A percentile compares a stretch with the other conserved stretches of the same genome.
phyloP scores from a whole-genome alignment of 345 rosid genomes.

The Ceriops decandra region DNA sequence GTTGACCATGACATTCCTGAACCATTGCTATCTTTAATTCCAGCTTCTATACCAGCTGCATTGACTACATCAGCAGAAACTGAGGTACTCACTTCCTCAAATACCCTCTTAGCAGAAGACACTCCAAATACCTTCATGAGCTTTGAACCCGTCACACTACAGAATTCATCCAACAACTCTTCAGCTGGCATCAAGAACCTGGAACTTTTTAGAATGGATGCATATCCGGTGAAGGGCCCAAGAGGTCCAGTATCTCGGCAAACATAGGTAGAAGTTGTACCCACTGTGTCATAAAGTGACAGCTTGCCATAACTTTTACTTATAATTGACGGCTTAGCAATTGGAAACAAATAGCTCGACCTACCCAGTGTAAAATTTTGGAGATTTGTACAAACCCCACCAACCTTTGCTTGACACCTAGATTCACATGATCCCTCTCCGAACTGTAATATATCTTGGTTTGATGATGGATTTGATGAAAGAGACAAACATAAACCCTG shows the following conservation, averaged over 20 bases:
- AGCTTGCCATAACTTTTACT: constrained; percentile 32
- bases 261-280: constrained; percentile 21
- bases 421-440: constrained; percentile 21
- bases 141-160: constrained; percentile 17
- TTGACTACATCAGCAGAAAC: constrained; percentile 12
- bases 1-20: constrained; percentile 20
- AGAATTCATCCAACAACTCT: constrained; percentile 46
- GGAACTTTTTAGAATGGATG: constrained; percentile 56
- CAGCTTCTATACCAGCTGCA: constrained; percentile 13
- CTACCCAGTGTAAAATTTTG: constrained; percentile 18
- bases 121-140: constrained; percentile 3
- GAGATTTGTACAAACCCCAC: constrained; percentile 17
- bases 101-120: constrained; percentile 11
- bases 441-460: constrained; percentile 15
- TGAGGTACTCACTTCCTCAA: constrained; percentile 23
- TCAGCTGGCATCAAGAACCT: constrained; percentile 55
- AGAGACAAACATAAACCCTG: constrained; percentile 53
- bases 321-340: constrained; percentile 22
- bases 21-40: constrained; percentile 11
- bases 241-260: constrained; percentile 47
- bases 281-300: constrained; percentile 25
- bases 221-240: constrained; percentile 74
- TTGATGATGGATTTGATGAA: constrained; percentile 37
- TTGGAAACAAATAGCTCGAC: constrained; percentile 9
- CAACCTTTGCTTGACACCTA: constrained; percentile 5